Evolutionary conservation across 352 stramenopile genomes (phyloP).

Genomic region (Phytophthora cryptogea): DNA sequence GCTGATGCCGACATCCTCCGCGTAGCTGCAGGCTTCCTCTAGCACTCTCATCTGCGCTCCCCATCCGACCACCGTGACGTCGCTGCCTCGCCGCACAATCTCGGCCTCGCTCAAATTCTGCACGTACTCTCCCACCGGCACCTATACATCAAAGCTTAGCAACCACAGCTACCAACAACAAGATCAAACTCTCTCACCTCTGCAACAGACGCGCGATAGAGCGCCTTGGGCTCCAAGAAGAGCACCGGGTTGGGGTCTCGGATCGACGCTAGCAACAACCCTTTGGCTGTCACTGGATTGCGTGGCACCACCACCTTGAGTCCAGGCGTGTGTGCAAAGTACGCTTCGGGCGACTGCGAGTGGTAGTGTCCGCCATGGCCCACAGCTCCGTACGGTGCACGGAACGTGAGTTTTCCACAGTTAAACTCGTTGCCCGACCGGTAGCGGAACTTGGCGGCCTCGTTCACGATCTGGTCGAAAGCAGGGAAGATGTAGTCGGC

Average conservation of each 20-base stretch:
- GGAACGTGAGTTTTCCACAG: slow-evolving; percentile 96
- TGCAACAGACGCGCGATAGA: slow-evolving; percentile 97
- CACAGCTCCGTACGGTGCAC: slow-evolving; percentile 95
- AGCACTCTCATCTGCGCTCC: slow-evolving; percentile 91
- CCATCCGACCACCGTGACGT: slow-evolving; percentile 97
- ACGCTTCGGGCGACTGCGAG: slow-evolving; percentile 96
- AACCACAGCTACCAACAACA: background rate
- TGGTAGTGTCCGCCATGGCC: slow-evolving; percentile 95
- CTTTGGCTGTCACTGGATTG: slow-evolving; percentile 95
- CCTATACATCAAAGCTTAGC: slow-evolving; percentile 30
- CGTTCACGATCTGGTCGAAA: slow-evolving; percentile 97
- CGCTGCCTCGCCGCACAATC: slow-evolving; percentile 90
- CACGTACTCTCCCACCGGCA: slow-evolving; percentile 95
- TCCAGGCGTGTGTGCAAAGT: slow-evolving; percentile 97
- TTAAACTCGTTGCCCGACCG: slow-evolving; percentile 98
- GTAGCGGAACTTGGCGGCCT: slow-evolving; percentile 98
- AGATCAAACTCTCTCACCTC: slow-evolving; percentile 53
- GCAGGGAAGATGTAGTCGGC: slow-evolving; percentile 98
- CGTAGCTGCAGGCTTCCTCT: slow-evolving; percentile 84
- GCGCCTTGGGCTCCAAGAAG: slow-evolving; percentile 98
- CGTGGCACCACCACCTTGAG: slow-evolving; percentile 97
- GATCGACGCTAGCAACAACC: slow-evolving; percentile 95
- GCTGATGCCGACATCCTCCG: slow-evolving; percentile 92
- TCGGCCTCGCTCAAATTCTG: slow-evolving; percentile 94
- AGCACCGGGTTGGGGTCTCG: slow-evolving; percentile 97